Conservation (phyloP, 2,329 filamentous ascomycete genomes). For the Fusarium chuoi region DNA sequence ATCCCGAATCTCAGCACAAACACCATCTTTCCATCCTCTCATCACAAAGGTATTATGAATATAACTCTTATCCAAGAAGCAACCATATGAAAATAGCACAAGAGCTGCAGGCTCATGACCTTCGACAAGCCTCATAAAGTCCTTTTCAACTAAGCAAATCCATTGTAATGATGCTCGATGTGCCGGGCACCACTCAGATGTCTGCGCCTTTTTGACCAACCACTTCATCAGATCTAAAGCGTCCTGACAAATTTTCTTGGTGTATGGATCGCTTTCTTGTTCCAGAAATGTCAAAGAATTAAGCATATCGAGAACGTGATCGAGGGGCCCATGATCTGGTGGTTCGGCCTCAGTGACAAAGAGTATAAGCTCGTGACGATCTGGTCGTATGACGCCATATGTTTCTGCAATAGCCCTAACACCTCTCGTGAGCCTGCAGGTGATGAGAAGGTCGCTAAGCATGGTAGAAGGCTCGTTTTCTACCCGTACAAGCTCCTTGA, state of each 20-base stretch:
- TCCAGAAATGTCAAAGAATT: not conserved
- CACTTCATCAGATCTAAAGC: not conserved
- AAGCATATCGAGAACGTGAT: not conserved
- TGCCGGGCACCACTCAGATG: not conserved
- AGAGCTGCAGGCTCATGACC: not conserved
- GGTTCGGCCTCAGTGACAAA: not conserved
- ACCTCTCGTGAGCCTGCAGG: not conserved
- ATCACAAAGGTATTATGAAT: not conserved
- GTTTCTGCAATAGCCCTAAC: not conserved
- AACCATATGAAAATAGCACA: not conserved
- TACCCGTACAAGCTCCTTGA: not conserved
- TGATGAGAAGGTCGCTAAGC: not conserved
- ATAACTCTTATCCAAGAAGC: not conserved
- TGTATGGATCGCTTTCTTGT: fast-evolving
- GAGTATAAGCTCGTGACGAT: not conserved
- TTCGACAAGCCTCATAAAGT: not conserved
- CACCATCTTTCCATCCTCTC: not conserved
- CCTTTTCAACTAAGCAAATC: not conserved
- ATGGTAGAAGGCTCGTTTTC: not conserved
- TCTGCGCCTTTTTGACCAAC: not conserved
- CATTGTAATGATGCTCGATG: not conserved
- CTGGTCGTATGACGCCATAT: slow-evolving; percentile 1
- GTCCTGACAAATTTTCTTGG: not conserved
- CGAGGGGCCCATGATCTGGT: not conserved
- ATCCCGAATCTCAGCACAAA: not conserved